A percentile compares a stretch with the other conserved stretches of the same genome.
These are phyloP conservation scores for Cladosporium sp. DNA, from an alignment of 2,329 filamentous ascomycete genomes.

Conservation along the genomic window DNA sequence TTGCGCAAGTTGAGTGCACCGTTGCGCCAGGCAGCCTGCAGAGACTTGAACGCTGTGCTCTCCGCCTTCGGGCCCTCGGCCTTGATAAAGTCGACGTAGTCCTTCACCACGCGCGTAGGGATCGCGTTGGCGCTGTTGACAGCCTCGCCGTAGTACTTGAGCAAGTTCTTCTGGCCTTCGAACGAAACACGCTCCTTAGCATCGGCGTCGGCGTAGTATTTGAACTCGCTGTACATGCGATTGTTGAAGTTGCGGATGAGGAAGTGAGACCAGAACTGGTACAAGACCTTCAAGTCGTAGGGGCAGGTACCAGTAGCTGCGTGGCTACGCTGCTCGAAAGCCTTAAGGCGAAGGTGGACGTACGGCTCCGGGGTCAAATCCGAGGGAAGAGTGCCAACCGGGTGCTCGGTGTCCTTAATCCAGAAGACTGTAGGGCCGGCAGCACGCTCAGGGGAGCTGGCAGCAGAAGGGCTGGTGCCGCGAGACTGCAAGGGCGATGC, in stretches of 20 bases:
- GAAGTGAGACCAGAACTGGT: conserved; percentile 70
- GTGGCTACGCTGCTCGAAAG: conserved; percentile 44
- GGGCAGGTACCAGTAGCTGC: conserved; percentile 41
- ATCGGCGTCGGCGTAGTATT: conserved; percentile 60
- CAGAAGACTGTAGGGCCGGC: conserved; percentile 37
- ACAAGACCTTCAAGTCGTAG: conserved; percentile 59
- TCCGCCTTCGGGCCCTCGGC: conserved; percentile 38
- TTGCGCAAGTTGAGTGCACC: conserved; percentile 50
- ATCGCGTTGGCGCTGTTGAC: conserved; percentile 47
- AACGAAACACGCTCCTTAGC: conserved; percentile 44
- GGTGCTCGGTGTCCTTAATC: conserved; percentile 44
- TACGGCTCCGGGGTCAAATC: conserved; percentile 45
- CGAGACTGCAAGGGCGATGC: conserved; percentile 1
- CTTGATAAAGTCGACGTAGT: conserved; percentile 51
- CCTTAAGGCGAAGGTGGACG: conserved; percentile 42
- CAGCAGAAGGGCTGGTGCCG: conserved; percentile 3
- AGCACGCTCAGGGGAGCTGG: conserved; percentile 15
- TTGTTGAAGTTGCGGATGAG: conserved; percentile 67
- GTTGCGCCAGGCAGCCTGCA: conserved; percentile 50
- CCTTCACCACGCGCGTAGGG: conserved; percentile 46
- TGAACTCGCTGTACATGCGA: conserved; percentile 70
- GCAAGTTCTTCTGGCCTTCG: conserved; percentile 55
- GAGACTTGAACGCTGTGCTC: conserved; percentile 43
- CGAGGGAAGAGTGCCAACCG: conserved; percentile 37
- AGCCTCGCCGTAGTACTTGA: conserved; percentile 59